Evolutionary conservation across 441 rosid genomes (phyloP).

Genomic region (Syzygium syzygioides): DNA sequence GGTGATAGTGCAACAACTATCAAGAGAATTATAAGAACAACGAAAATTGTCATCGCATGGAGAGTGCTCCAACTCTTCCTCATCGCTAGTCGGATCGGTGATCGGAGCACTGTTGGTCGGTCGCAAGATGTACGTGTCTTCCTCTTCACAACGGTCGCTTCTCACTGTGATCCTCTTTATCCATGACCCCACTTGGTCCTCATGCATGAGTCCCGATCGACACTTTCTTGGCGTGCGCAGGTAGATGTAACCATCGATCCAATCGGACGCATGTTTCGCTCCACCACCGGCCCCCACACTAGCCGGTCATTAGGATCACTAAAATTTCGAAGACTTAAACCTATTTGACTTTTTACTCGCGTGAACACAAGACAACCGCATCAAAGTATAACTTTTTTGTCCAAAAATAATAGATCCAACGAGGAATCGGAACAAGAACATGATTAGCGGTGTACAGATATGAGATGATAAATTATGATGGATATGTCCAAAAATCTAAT

Average conservation of each 20-base stretch:
- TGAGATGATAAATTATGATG: neutral
- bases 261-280: neutral
- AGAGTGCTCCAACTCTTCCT: conserved; percentile 19
- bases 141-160: conserved; percentile 20
- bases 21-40: no score
- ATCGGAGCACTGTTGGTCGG: neutral
- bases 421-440: neutral
- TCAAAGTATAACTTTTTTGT: neutral
- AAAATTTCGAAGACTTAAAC: neutral
- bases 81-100: neutral
- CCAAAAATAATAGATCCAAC: neutral
- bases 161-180: conserved; percentile 49
- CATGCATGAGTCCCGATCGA: accelerated
- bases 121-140: conserved; percentile 9
- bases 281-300: no score
- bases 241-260: neutral
- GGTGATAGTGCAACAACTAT: no score
- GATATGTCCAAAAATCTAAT: neutral
- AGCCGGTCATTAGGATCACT: neutral
- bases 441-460: neutral
- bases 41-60: conserved; percentile 6
- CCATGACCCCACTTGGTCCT: conserved; percentile 49
- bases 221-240: neutral
- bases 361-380: neutral
- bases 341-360: neutral